phyloP scores from a whole-genome alignment of 257 asterid species.

The Knoxia roxburghii region DNA sequence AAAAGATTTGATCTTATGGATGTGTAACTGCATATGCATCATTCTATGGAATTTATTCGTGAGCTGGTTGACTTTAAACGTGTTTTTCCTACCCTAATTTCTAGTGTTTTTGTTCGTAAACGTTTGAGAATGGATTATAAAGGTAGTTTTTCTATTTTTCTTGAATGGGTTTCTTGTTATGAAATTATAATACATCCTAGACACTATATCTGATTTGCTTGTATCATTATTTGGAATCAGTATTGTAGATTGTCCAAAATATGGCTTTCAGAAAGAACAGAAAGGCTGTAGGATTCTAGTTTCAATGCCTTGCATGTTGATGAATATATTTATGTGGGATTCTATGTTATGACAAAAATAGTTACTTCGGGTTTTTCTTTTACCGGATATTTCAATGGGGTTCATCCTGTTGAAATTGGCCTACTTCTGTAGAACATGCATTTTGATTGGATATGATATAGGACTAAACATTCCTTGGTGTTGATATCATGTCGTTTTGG shows the following conservation, averaged over 20 bases:
- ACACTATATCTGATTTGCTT: not conserved
- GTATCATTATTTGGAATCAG: not conserved
- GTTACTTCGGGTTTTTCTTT: not conserved
- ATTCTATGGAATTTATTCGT: not conserved
- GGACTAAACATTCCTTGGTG: not conserved
- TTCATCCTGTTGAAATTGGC: not conserved
- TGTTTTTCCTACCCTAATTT: not conserved
- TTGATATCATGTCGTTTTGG: not conserved
- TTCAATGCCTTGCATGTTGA: not conserved
- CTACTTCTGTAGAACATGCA: not conserved
- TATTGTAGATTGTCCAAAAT: not conserved
- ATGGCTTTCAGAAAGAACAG: not conserved
- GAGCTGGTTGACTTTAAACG: not conserved
- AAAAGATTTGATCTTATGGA: too few species aligned
- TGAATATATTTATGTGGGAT: not conserved
- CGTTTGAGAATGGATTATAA: not conserved
- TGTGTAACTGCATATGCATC: not conserved
- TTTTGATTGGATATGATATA: not conserved
- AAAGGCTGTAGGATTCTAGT: not conserved
- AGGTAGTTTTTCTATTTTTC: not conserved
- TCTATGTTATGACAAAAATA: not conserved
- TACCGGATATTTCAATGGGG: not conserved
- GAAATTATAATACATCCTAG: not conserved
- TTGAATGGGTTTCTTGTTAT: not conserved
- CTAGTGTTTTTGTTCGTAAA: not conserved